Evolutionary conservation across 78 protist genomes (phyloP).

Genomic region (Creolimax fragrantissima): DNA sequence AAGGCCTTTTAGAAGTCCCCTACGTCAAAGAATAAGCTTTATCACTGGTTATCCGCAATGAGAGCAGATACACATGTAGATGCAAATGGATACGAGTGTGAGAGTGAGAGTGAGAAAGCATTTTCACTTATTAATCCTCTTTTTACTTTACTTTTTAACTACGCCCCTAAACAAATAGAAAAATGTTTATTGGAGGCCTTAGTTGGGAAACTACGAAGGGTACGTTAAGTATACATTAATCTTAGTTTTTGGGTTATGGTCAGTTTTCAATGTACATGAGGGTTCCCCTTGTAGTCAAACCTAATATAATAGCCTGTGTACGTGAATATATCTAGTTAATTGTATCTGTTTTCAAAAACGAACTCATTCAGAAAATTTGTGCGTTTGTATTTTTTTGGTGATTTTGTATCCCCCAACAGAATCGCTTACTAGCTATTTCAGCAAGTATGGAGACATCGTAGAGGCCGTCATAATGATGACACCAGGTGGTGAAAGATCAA

Average conservation of each 20-base stretch:
- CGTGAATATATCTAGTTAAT: no score
- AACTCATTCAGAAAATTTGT: no score
- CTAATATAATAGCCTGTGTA: no score
- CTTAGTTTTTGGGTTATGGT: background rate
- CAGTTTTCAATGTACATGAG: no score
- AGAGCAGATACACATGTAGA: background rate
- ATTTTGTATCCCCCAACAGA: no score
- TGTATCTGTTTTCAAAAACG: no score
- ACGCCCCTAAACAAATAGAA: background rate
- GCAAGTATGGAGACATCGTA: conserved; percentile 3
- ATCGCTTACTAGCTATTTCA: background rate
- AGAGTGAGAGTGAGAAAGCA: background rate
- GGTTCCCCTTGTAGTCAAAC: no score
- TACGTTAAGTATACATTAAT: background rate
- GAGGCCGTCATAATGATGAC: background rate
- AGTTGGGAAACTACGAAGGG: conserved; percentile 11
- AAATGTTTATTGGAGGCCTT: conserved; percentile 3
- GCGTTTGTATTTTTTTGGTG: no score
- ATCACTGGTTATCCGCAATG: background rate
- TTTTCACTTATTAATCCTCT: background rate
- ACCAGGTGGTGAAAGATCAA: background rate
- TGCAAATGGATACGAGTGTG: background rate
- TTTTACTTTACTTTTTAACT: background rate
- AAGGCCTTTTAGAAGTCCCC: background rate
- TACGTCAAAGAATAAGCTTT: background rate